Evolutionary conservation across 2,329 filamentous ascomycete species (phyloP), one percentile per base, ranked within the genome.

Genomic region (Pseudogymnoascus sp.): DNA sequence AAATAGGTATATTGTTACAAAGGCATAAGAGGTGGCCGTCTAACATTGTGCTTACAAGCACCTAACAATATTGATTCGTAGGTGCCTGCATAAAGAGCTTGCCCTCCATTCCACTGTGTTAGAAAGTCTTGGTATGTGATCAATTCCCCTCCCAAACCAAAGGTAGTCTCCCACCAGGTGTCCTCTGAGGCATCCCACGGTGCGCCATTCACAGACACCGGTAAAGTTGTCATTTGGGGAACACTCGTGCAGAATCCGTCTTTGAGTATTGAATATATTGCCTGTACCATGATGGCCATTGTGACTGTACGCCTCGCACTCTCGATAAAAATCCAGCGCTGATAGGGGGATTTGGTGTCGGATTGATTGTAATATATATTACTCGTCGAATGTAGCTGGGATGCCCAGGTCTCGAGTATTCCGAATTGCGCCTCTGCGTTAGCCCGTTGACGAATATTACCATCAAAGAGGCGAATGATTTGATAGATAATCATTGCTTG

Each of bases 301-400:
- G 69, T 65, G 5, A 67, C 43, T 1, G 70, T 69, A 1, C 74
- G 69, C 16, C 74, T 65, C 21, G 72, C 69, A 43, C 71, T 73
- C 64, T 75, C 74, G 7, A 69, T 62, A n/a, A 75, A 41, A 5
- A 75, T 63, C 73, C 74, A 76, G 21, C 63, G 61, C 37, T 66
- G 63, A 63, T 63, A 65, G 2, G 55, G 43, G 4, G 59, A 25
- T 23, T 16, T 33, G 18, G 23, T 45, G 18, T 41, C 31, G 11
- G 60, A 23, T 35, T 49, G 31, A 16, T 11, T 31, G 43, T 64
- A 41, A 25, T 35, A 35, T 35, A 14, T 5, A 35, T 45, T 38
- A 37, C 64, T 64, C 16, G 28, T 59, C 5, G 61, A 45, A 16
- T 65, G 63, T 18, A 72, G 59, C 11, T 63, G 60, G 11, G 60